Conservation (phyloP, 2,329 filamentous ascomycete genomes). For the Scedosporium apiospermum region DNA sequence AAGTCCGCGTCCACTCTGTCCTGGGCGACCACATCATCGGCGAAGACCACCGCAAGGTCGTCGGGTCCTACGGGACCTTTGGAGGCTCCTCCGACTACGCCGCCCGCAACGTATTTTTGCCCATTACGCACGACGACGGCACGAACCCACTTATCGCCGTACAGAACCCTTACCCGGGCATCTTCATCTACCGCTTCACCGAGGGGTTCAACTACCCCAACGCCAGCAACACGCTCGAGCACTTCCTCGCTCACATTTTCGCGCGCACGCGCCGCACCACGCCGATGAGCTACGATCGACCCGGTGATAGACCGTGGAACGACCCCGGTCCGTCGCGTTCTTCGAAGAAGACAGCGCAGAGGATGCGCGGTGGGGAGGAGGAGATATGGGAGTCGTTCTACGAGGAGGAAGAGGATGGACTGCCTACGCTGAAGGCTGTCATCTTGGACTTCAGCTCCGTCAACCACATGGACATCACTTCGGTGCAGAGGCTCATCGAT, state of each 20-base stretch:
- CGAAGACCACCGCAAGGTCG: slow-evolving; percentile 37
- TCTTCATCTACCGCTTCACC: slow-evolving; percentile 92
- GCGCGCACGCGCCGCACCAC: slow-evolving; percentile 68
- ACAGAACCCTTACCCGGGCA: slow-evolving; percentile 75
- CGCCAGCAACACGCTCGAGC: slow-evolving; percentile 78
- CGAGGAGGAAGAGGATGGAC: slow-evolving; percentile 16
- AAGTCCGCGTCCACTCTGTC: slow-evolving; percentile 74
- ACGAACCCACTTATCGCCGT: slow-evolving; percentile 77
- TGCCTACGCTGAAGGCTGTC: slow-evolving; percentile 73
- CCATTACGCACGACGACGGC: slow-evolving; percentile 78
- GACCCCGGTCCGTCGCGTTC: slow-evolving; percentile 65
- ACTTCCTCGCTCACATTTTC: slow-evolving; percentile 61
- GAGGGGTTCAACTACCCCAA: slow-evolving; percentile 97
- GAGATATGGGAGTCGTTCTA: slow-evolving; percentile 15
- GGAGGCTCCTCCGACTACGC: slow-evolving; percentile 18
- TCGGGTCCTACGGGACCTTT: slow-evolving; percentile 49
- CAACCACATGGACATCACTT: slow-evolving; percentile 89
- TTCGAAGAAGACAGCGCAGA: slow-evolving; percentile 7
- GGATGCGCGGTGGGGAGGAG: slow-evolving; percentile 28
- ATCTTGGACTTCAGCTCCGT: slow-evolving; percentile 91
- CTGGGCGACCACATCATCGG: slow-evolving; percentile 65
- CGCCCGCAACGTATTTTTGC: slow-evolving; percentile 74
- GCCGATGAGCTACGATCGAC: slow-evolving; percentile 50
- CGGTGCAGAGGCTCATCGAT: slow-evolving; percentile 85
- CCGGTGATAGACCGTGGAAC: slow-evolving; percentile 87